Conservation (phyloP, 257 asterid species). For the Mentha longifolia region DNA sequence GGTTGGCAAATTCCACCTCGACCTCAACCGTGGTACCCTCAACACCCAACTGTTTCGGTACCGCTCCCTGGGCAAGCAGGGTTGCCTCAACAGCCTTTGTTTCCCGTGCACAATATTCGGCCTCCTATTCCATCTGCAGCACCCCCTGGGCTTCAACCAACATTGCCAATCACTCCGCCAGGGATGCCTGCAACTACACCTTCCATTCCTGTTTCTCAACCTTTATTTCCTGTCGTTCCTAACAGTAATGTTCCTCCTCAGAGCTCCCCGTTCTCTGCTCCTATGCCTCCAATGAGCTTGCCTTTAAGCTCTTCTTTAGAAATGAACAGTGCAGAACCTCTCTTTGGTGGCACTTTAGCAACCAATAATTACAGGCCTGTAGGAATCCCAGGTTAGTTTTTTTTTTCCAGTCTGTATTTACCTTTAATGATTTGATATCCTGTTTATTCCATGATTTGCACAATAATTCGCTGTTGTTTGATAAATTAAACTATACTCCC, state of each 20-base stretch:
- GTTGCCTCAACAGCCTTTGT: slow-evolving; percentile 77
- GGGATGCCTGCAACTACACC: slow-evolving; percentile 58
- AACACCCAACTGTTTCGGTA: slow-evolving; percentile 61
- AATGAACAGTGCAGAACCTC: slow-evolving; percentile 24
- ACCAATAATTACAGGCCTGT: slow-evolving; percentile 22
- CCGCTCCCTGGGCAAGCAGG: slow-evolving; percentile 70
- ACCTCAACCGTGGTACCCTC: slow-evolving; percentile 85
- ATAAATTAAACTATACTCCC: too few relatives aligned
- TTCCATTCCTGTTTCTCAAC: slow-evolving; percentile 51
- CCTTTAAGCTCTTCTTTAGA: slow-evolving; percentile 35
- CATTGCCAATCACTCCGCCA: slow-evolving; percentile 68
- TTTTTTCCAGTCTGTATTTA: slow-evolving; percentile 6
- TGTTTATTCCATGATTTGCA: neutral
- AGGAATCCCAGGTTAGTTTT: slow-evolving; percentile 55
- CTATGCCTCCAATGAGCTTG: slow-evolving; percentile 46
- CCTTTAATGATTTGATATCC: neutral
- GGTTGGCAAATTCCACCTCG: slow-evolving; percentile 77
- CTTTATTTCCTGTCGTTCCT: slow-evolving; percentile 50
- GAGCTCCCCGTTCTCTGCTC: slow-evolving; percentile 59
- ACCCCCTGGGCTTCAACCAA: slow-evolving; percentile 49
- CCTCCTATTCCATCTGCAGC: slow-evolving; percentile 56
- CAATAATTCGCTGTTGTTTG: neutral
- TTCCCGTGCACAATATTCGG: slow-evolving; percentile 78
- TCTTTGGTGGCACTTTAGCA: slow-evolving; percentile 25
- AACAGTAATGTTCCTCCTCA: slow-evolving; percentile 47